Conservation (phyloP, 1,284 basidiomycete genomes). For the Peniophora sp. region DNA sequence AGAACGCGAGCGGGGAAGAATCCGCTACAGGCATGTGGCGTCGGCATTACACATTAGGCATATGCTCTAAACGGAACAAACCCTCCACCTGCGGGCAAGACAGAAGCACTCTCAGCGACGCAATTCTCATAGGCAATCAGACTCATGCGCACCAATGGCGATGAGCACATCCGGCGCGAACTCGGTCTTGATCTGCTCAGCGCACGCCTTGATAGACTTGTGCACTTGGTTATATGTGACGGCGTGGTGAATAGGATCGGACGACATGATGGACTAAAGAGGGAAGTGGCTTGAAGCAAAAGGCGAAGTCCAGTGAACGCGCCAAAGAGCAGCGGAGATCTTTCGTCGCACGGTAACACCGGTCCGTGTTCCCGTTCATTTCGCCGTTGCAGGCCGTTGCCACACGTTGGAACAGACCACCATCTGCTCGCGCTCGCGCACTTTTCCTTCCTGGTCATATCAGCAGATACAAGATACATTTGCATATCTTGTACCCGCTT, state of each 20-base stretch:
- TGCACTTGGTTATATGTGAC: slow-evolving; percentile 84
- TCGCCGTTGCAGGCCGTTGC: too few species aligned
- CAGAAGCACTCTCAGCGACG: background rate
- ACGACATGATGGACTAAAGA: slow-evolving; percentile 21
- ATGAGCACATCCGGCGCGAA: slow-evolving; percentile 77
- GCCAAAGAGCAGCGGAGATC: too few species aligned
- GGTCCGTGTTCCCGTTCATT: too few species aligned
- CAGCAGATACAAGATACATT: too few species aligned
- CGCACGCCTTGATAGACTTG: slow-evolving; percentile 62
- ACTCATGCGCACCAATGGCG: slow-evolving; percentile 58
- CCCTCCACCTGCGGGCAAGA: slow-evolving; percentile 60
- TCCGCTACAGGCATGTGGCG: slow-evolving; percentile 42
- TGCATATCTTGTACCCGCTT: too few species aligned
- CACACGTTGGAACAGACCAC: too few species aligned
- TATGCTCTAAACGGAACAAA: slow-evolving; percentile 31
- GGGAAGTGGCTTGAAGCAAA: too few species aligned
- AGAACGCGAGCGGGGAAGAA: slow-evolving; percentile 93
- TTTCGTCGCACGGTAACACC: too few species aligned
- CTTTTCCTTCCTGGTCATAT: too few species aligned
- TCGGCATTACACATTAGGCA: slow-evolving; percentile 12
- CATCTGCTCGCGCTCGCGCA: too few species aligned
- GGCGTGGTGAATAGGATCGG: slow-evolving; percentile 50
- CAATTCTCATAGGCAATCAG: slow-evolving; percentile 2
- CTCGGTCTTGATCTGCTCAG: slow-evolving; percentile 50
- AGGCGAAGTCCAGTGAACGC: too few species aligned